A percentile compares a stretch with the other conserved stretches of the same genome.
Conservation (phyloP, 495 filamentous ascomycete species). For the Pyrenula massariospora region DNA sequence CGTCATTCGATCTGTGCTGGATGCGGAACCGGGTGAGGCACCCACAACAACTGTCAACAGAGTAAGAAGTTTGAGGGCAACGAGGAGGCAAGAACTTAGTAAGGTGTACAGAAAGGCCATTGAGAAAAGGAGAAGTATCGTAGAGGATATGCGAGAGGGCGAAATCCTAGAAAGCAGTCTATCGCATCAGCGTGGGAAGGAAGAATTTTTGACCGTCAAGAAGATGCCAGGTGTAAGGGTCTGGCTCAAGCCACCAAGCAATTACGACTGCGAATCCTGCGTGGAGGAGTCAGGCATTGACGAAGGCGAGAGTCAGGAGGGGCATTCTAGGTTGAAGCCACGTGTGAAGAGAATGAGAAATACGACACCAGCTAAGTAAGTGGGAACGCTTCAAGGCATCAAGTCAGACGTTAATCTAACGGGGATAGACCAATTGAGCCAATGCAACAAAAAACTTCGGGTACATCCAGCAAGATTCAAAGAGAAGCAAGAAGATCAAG, state of each 20-base stretch:
- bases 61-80: background rate
- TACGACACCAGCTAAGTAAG: background rate
- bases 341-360: background rate
- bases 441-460: background rate
- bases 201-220: too few relatives aligned
- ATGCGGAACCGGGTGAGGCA: background rate
- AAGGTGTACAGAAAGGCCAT: background rate
- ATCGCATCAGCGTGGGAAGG: background rate
- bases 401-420: background rate
- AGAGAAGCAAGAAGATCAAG: background rate
- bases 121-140: background rate
- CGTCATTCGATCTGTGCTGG: background rate
- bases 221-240: too few relatives aligned
- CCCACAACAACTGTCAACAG: background rate
- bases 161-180: background rate
- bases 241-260: background rate
- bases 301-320: background rate
- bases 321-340: background rate
- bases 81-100: background rate
- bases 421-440: background rate
- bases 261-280: background rate
- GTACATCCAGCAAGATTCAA: background rate
- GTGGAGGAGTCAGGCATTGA: background rate
- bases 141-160: background rate
- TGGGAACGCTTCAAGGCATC: background rate